Base-by-base conservation (phyloP, 805 yeast genomes). In the Barnettozyma salicaria region DNA sequence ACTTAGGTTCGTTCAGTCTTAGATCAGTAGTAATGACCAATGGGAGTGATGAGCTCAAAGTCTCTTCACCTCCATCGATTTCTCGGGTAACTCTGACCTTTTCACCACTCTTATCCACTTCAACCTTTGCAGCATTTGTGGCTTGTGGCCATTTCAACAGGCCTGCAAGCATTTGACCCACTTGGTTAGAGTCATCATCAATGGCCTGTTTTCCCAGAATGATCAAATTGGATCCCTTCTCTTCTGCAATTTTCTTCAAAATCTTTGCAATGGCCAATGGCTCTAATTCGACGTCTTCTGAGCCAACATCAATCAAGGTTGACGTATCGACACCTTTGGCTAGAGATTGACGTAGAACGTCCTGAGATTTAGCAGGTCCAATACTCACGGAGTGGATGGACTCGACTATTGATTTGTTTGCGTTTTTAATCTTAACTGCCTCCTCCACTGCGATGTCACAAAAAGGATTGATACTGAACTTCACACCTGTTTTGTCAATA, bases 391-490 rank as follows among this genome's bases (percentile, higher is more conserved):
- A 95, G 57, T 89, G 96, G 45, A 90, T 79, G 34, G 70, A 66
- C 47, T 87, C 95, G 13, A 88, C 95, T 34, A 74, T 59, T 8
- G 58, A 72, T 53, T 80, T 78, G 58, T 81, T 63, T 26, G 68
- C 67, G 48, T 82, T 87, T 53, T 73, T 78, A 50, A 92, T 72
- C 49, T 80, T 75, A 28, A 89, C 67, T 1, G 97, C 95, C 61
- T 92, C 98, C 63, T 92, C 98, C 36, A 92, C 76, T 7, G 98
- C 98, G 57, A 92, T 92, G 63, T 92, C 98, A 64, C 95, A 92
- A 63, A 92, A 92, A 39, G 99, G 98, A 60, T 92, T 92, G 60
- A 90, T 86, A 55, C 87, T 76, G 68, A 81, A 88, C 65, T 90
- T 90, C 49, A 86, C 85, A 40, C 96, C 97, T 45, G 82, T 76